Conservation (phyloP, 164 flowering plant genomes). For the Nymphaea colorata region DNA sequence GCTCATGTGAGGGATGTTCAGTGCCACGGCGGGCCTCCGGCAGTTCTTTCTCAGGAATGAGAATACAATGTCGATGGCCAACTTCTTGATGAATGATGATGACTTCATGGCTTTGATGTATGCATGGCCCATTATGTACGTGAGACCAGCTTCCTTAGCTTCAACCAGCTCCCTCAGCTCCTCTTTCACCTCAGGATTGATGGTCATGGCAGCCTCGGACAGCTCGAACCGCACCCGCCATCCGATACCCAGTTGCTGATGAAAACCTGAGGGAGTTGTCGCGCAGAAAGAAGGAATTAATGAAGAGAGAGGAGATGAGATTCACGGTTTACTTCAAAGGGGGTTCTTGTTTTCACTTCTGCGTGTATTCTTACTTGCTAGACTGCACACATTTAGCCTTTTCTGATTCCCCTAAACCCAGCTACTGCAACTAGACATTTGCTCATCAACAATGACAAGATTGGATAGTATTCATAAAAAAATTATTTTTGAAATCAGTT, state of each 20-base stretch:
- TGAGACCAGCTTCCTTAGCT: constrained; percentile 50
- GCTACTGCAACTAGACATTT: no score
- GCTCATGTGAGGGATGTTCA: constrained; percentile 60
- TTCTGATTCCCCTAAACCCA: no score
- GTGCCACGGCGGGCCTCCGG: constrained; percentile 42
- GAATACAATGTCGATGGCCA: constrained; percentile 33
- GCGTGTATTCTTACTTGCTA: no score
- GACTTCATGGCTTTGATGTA: constrained; percentile 44
- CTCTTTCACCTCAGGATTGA: constrained; percentile 34
- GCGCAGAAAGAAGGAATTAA: no score
- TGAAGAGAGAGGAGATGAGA: no score
- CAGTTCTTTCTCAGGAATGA: constrained; percentile 61
- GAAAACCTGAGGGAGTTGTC: no score
- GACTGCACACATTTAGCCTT: no score
- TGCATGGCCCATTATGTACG: constrained; percentile 53
- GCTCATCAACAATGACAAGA: no score
- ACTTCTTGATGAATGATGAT: constrained; percentile 44
- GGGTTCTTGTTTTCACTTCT: no score
- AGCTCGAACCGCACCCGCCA: constrained; percentile 25
- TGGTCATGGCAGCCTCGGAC: constrained; percentile 12
- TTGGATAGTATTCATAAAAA: no score
- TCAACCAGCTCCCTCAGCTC: constrained; percentile 50
- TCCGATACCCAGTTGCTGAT: constrained; percentile 17
- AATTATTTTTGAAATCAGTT: no score
- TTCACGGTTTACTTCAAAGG: no score